Evolutionary conservation across 2,329 filamentous ascomycete species (phyloP).

Genomic region (Colletotrichum sansevieriae): DNA sequence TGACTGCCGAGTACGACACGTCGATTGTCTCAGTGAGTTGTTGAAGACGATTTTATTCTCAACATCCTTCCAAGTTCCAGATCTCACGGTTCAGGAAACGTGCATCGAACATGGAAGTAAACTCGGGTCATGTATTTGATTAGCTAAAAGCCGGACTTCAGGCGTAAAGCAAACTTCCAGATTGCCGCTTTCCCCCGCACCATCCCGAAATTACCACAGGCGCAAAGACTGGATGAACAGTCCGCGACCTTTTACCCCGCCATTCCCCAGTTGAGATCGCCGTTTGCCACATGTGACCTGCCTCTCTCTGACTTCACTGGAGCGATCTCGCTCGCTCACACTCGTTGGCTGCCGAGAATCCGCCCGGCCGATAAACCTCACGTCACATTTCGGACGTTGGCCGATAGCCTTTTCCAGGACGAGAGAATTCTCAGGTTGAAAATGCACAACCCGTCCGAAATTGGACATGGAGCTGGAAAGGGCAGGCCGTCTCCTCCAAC

Average conservation of each 20-base stretch:
- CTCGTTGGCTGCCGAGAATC: slow-evolving; percentile 2
- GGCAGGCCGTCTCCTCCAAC: not conserved
- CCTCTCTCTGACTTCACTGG: not conserved
- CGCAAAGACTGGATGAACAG: not conserved
- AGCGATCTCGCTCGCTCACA: not conserved
- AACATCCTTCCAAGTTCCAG: too few species aligned
- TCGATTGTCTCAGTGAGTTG: too few species aligned
- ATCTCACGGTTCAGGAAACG: not conserved
- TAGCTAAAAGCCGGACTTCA: too few species aligned
- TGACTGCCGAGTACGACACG: too few species aligned
- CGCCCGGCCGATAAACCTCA: slow-evolving; percentile 6
- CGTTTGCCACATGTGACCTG: not conserved
- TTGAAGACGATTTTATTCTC: too few species aligned
- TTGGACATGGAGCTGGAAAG: not conserved
- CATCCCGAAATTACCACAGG: not conserved
- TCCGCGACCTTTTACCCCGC: not conserved
- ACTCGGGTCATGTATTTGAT: too few species aligned
- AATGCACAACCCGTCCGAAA: not conserved
- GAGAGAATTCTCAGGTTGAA: not conserved
- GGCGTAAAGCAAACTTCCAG: too few species aligned
- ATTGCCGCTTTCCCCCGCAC: too few species aligned
- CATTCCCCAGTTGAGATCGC: not conserved
- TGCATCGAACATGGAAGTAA: not conserved
- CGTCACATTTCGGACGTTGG: slow-evolving; percentile 1
- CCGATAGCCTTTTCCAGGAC: not conserved